phyloP scores from a whole-genome alignment of 1,284 basidiomycete genomes.

The Leccinum pachyderme region DNA sequence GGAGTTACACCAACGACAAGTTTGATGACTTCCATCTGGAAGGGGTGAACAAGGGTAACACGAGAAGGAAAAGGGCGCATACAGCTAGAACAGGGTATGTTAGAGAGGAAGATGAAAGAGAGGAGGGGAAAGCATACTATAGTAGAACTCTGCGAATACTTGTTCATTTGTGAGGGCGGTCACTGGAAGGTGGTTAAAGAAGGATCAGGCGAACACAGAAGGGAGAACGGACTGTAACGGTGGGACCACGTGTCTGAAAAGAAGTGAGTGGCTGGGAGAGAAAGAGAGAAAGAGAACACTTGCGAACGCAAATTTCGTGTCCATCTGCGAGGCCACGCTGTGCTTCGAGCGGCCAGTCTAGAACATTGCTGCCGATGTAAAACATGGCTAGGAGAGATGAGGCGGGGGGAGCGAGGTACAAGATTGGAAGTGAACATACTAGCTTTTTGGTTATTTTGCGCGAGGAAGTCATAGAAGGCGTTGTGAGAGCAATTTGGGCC shows the following conservation, averaged over 20 bases:
- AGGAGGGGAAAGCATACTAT: conserved; percentile 43
- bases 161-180: conserved; percentile 71
- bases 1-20: conserved; percentile 62
- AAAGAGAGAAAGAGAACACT: conserved; percentile 27
- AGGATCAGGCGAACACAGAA: not conserved
- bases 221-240: conserved; percentile 41
- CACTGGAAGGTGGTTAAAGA: conserved; percentile 36
- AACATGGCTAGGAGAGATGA: conserved; percentile 51
- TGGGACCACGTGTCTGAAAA: conserved; percentile 57
- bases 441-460: conserved; percentile 64
- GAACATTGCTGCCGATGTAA: conserved; percentile 77
- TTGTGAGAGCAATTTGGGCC: conserved; percentile 74
- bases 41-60: conserved; percentile 1
- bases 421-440: conserved; percentile 39
- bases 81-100: conserved; percentile 19
- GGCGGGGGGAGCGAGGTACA: not conserved
- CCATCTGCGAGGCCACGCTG: conserved; percentile 62
- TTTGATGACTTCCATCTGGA: conserved; percentile 49
- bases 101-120: not conserved
- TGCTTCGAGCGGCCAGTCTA: conserved; percentile 71
- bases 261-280: conserved; percentile 1
- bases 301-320: conserved; percentile 61
- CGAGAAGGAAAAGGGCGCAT: conserved; percentile 6
- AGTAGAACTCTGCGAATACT: conserved; percentile 80
- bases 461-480: conserved; percentile 61